These are phyloP conservation scores for Dalechampia spathulata DNA, from an alignment of 441 rosid species.

Conservation along the genomic window DNA sequence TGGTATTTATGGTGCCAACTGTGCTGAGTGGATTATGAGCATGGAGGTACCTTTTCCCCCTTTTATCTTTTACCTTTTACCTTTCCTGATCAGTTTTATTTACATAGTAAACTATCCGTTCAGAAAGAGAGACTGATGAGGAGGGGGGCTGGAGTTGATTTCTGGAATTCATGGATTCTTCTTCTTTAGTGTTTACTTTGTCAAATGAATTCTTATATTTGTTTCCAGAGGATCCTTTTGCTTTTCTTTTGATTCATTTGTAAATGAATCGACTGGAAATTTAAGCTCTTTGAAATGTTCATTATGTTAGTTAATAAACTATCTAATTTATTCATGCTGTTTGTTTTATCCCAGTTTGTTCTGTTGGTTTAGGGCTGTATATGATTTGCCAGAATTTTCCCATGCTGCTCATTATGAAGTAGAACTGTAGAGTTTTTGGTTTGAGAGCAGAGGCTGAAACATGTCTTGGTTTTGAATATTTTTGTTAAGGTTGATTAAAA, in stretches of 20 bases:
- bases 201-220: neutral
- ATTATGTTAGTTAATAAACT: neutral
- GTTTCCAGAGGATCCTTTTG: neutral
- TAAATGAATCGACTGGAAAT: neutral
- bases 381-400: neutral
- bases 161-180: neutral
- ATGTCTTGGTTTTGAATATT: neutral
- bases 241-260: neutral
- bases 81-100: neutral
- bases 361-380: no score
- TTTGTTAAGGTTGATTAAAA: neutral
- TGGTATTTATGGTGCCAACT: constrained; percentile 87
- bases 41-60: constrained; percentile 61
- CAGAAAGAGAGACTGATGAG: neutral
- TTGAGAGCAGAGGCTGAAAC: neutral
- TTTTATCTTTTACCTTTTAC: constrained; percentile 1
- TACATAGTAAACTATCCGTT: neutral
- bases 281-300: neutral
- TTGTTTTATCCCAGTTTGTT: neutral
- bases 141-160: neutral
- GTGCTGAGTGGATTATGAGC: constrained; percentile 87
- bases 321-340: neutral
- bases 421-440: neutral
- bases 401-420: neutral
- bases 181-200: neutral